Base-by-base conservation (phyloP, 2,329 filamentous ascomycete genomes). In the Neophaeococcomyces aloes region DNA sequence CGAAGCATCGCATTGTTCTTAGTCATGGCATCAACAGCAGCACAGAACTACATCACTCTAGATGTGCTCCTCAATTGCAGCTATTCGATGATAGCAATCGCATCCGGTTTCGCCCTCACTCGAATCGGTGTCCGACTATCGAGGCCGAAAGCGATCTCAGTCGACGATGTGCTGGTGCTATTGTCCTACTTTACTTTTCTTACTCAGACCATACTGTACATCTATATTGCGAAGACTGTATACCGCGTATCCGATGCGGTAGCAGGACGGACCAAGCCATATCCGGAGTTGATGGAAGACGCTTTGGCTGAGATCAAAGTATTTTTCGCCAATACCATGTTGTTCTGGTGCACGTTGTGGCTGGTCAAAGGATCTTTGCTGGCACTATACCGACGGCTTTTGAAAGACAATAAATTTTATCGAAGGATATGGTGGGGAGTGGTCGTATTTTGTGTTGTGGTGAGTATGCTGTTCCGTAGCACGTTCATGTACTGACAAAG, bases 291-390 rank as follows among this genome's bases (percentile, higher is more conserved):
- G n/a, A 29, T 51, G 45, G 31, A 57, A 4, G 64, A 67, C 35
- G 46, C 53, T 3, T 31, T 56, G 0, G 46, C 54, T 19, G 54
- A 64, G 39, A 57, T 61, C 15, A 60, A 60, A 38, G 54, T 65
- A 15, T 65, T 67, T 50, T 65, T 65, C 45, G 57, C 59, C 7
- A 61, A 60, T 14, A 60, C 59, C 3, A 57, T 65, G 34, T 54
- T 62, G 17, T 59, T 65, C 38, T 67, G 64, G 62, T 47, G 59
- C 5, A 59, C 58, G 14, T 55, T 67, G 4, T 67, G 62, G 62
- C 14, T 33, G 17, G 59, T 65, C 40, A 67, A 68, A 47, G 57
- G 65, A 17, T 61, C 60, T 4, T 52, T 68, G 27, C 53, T 68
- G 38, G 55, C 60, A 13, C 56, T 67, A 34, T 67, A 66, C 49